Base-by-base conservation (phyloP, 257 asterid species). In the Solanum sitiens region DNA sequence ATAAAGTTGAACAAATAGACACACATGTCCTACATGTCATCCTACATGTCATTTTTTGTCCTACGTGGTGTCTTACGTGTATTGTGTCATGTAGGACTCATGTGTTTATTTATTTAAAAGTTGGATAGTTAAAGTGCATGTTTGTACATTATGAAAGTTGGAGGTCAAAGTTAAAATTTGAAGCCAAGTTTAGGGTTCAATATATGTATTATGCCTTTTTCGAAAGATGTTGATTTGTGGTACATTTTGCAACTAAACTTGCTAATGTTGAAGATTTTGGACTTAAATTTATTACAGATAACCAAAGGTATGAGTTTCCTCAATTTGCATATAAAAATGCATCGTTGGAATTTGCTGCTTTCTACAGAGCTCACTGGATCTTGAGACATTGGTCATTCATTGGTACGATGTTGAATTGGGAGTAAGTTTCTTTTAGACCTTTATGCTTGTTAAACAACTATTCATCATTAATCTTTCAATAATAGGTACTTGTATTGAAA, bases 191-290 rank as follows among this genome's bases (percentile, higher is more conserved):
- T 27, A 8, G 67, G 67, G 0, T 59, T 21, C 20, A 1, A 13
- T 59, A 59, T 0, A 12, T 8, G 0, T 6, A 59, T n/a, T n/a
- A n/a, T n/a, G 0, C 0, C 13, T 59, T 59, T 1, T 59, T 11
- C 27, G 20, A 59, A 59, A 21, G 11, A 59, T 59, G 25, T 59
- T 8, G 27, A 59, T 59, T 3, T 20, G 8, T 59, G 67, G 27
- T 59, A 1, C 13, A 59, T 21, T 59, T 59, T 21, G 13, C 67
- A 0, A 59, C 67, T 20, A 59, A 21, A 59, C 25, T 59, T 59
- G 13, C 11, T 59, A 2, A 59, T 0, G 2, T 68, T 13, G 23
- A 68, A 68, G 21, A 30, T 27, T 7, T 68, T 13, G 0, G 1
- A 13, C 21, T 67, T 68, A 8, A 9, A 0, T 0, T 68, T 68